Base-by-base conservation (phyloP, 192 early-diverging fungal genomes). In the Coemansia sp. region DNA sequence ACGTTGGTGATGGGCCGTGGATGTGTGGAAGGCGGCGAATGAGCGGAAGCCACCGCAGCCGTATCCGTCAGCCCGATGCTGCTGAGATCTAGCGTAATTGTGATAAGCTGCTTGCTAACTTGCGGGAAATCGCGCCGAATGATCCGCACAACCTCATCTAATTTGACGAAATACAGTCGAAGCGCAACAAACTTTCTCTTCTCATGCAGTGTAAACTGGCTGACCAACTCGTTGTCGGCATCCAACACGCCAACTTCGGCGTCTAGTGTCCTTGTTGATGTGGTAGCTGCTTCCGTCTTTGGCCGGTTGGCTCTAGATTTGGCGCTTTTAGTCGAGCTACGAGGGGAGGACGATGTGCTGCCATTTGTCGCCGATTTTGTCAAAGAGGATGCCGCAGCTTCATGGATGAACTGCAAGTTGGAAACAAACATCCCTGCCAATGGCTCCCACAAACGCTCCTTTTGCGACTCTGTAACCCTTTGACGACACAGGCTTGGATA, bases 401-500 rank as follows among this genome's bases (percentile, higher is more conserved):
- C 69, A 51, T 82, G 70, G 43, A 76, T 77, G 52, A 72, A 63
- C 65, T 68, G 69, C 64, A 72, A 51, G 51, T 75, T 83, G 2
- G 75, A 72, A 10, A 75, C 71, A 67, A 83, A 74, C 90, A 91
- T 91, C 5, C 78, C 82, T 0, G 90, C 80, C n/a, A 92, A 67
- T 0, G 90, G 90, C 30, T 84, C 86, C 90, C 90, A 92, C 18
- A 92, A 68, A 18, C 87, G 87, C 60, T 87, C 88, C 72, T 92
- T 92, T 55, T 92, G 89, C 0, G 74, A 64, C 14, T 66, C 66
- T 7, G 73, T 85, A 14, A 92, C 71, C 35, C 66, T 52, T 18
- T 86, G 83, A 20, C 87, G 85, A 44, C 74, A 72, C 18, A 92
- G 68, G 30, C 87, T 76, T n/a, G 88, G 85, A 49, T 92, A 92